Conservation (phyloP, 768 basidiomycete genomes). For the Suillus decipiens region DNA sequence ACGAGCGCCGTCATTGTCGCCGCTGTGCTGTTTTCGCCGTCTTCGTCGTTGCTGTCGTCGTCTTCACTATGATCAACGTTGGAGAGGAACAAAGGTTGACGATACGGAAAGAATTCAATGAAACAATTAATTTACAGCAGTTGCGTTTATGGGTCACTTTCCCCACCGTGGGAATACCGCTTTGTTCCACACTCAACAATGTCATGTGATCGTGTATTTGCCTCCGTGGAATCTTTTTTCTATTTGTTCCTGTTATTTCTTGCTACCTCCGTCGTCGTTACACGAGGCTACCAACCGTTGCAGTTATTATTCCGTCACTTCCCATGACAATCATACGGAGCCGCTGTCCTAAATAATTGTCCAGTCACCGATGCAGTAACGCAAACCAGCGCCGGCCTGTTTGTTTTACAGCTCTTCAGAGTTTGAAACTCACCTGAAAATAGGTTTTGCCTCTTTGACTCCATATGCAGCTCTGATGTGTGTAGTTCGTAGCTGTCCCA, state of each 20-base stretch:
- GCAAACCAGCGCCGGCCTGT: neutral
- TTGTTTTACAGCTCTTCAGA: neutral
- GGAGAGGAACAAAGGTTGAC: conserved; percentile 20
- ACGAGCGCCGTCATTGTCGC: conserved; percentile 27
- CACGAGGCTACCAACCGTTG: conserved; percentile 33
- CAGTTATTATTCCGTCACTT: neutral
- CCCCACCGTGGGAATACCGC: conserved; percentile 29
- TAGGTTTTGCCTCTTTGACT: neutral
- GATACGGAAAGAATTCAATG: conserved; percentile 7
- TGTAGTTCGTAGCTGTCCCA: neutral
- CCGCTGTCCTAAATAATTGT: neutral
- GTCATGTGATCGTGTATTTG: conserved; percentile 34
- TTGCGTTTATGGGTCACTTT: conserved; percentile 32
- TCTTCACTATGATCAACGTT: conserved; percentile 26
- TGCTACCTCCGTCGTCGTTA: conserved; percentile 29
- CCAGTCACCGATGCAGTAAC: neutral
- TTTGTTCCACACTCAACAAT: conserved; percentile 28
- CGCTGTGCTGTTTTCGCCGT: conserved; percentile 8
- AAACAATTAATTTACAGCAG: conserved; percentile 14
- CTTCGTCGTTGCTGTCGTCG: conserved; percentile 17
- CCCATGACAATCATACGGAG: conserved; percentile 7
- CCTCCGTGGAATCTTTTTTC: conserved; percentile 22
- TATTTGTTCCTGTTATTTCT: conserved; percentile 7
- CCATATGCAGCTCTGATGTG: neutral
- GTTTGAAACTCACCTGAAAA: neutral